Conservation (phyloP, 2,329 filamentous ascomycete species). For the Clathrospora elynae region DNA sequence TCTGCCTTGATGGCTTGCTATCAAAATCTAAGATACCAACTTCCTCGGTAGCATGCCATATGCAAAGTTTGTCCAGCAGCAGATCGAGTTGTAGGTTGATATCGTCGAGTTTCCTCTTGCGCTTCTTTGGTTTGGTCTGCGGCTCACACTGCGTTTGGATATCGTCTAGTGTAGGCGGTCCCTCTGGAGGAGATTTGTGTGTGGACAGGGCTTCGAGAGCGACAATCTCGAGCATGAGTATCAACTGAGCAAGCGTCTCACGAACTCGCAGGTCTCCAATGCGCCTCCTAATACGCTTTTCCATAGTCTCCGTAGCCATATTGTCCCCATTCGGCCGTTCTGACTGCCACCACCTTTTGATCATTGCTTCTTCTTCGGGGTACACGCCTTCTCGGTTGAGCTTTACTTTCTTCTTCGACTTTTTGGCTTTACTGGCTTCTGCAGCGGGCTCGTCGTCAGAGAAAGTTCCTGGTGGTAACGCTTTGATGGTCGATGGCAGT, state of each 20-base stretch:
- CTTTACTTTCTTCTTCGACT: constrained; percentile 55
- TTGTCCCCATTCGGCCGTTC: constrained; percentile 48
- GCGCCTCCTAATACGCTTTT: constrained; percentile 64
- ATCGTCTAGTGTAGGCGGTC: constrained; percentile 21
- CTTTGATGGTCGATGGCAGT: constrained; percentile 67
- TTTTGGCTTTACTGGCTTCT: constrained; percentile 46
- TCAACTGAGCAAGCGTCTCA: constrained; percentile 81
- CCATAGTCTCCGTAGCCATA: constrained; percentile 41
- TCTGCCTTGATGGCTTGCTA: constrained; percentile 30
- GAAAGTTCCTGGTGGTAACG: constrained; percentile 53
- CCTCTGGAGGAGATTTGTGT: constrained; percentile 40
- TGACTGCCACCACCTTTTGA: constrained; percentile 71
- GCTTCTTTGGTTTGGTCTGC: constrained; percentile 43
- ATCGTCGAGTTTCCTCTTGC: constrained; percentile 67
- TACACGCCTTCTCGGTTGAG: constrained; percentile 72
- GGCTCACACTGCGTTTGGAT: constrained; percentile 21
- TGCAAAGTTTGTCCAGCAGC: constrained; percentile 77
- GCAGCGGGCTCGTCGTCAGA: constrained; percentile 51
- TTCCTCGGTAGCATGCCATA: constrained; percentile 78
- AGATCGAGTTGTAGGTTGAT: constrained; percentile 70
- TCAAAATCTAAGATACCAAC: constrained; percentile 54
- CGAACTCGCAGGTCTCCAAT: constrained; percentile 70
- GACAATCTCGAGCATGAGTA: constrained; percentile 76
- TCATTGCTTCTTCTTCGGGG: constrained; percentile 65
- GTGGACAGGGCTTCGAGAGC: constrained; percentile 63